A percentile compares a stretch with the other conserved stretches of the same genome.
phyloP scores from a whole-genome alignment of 202 grass and related monocot species.

The Schoenoplectus tabernaemontani region DNA sequence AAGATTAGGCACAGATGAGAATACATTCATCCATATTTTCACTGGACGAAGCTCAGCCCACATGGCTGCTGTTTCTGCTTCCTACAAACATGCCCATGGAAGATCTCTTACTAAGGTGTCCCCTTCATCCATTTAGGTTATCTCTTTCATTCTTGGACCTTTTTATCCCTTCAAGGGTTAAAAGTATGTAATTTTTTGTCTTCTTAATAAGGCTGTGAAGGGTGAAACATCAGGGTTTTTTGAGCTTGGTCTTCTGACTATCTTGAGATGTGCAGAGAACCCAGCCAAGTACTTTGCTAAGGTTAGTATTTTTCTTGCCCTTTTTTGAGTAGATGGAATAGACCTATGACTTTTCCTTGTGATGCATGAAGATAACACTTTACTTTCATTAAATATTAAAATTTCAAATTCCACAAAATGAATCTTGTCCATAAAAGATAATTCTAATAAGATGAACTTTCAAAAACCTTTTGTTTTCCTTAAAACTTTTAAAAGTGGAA shows the following conservation, averaged over 20 bases:
- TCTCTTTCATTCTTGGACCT: not conserved
- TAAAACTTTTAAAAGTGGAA: too few relatives aligned
- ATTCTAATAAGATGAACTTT: not conserved
- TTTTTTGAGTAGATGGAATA: too few relatives aligned
- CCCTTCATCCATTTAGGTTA: not conserved
- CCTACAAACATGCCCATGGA: constrained; percentile 71
- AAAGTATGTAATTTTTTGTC: not conserved
- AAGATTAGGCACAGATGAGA: constrained; percentile 78
- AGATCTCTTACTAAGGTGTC: constrained; percentile 69
- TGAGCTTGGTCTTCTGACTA: constrained; percentile 72
- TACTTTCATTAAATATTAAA: not conserved
- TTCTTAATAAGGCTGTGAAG: constrained; percentile 62
- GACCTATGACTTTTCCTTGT: too few relatives aligned
- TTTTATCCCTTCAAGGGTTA: not conserved
- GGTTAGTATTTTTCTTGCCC: constrained; percentile 26
- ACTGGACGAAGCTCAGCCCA: constrained; percentile 77
- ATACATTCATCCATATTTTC: constrained; percentile 76
- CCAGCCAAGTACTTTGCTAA: constrained; percentile 96
- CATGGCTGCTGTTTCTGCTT: constrained; percentile 71
- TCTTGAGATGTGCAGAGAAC: constrained; percentile 84
- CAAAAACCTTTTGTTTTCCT: too few relatives aligned
- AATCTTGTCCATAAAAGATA: not conserved
- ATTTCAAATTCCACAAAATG: not conserved
- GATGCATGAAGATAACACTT: too few relatives aligned
- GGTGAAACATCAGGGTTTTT: constrained; percentile 89